Base-by-base conservation (phyloP, 768 basidiomycete genomes). In the Mycena albidolilacea region DNA sequence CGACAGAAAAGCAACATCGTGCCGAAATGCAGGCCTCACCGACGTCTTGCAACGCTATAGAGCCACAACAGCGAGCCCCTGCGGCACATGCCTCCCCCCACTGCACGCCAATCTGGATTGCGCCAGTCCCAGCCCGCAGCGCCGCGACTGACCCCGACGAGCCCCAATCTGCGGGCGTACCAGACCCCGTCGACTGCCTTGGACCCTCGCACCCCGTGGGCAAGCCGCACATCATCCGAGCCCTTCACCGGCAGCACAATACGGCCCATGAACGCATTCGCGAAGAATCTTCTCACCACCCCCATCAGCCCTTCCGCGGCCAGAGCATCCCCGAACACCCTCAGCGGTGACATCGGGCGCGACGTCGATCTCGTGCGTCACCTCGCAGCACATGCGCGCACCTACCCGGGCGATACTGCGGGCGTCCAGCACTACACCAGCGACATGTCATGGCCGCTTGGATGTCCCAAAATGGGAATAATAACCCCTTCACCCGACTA, bases 331-430 rank as follows among this genome's bases (percentile, higher is more conserved):
- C 39, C 43, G 0, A 19, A 15, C 1, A 54, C 6, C 35, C 60
- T 72, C 35, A 50, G 71, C 41, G 69, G 69, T 6, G 62, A 70
- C 54, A 62, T 63, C 1, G 44, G 55, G 17, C n/a, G 60, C 19
- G 65, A 67, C 23, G 38, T 54, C 0, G 46, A 72, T 1, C 23
- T 62, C n/a, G 48, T 43, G 1, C 71, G 48, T 21, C 50, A 35
- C 6, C 17, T 72, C 7, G 2, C 39, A 2, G 15, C 48, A 30
- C n/a, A 63, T 52, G 52, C 65, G 43, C 57, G 71, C 48, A 30
- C 12, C 3, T 63, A 67, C 60, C 14, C 71, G 4, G 17, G 19
- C 30, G 70, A 71, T 52, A 12, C 57, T 0, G 65, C 59, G 12
- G 50, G 70, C 9, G 14, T 38, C 30, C 70, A 71, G 30, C 58